Conservation (phyloP, 2,329 filamentous ascomycete genomes). For the Exophiala aquamarina region DNA sequence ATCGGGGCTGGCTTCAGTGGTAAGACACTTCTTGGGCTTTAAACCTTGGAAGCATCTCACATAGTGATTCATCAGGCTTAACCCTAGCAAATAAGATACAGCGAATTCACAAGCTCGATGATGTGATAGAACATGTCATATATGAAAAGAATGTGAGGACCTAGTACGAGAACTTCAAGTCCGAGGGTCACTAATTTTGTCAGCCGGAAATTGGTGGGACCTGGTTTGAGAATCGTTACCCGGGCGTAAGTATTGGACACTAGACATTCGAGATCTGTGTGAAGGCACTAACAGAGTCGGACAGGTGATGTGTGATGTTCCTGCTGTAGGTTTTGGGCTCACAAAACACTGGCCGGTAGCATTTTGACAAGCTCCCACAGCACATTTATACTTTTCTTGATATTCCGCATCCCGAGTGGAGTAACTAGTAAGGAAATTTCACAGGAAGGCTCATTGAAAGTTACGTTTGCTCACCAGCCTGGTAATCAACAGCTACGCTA, state of each 20-base stretch:
- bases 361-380: not conserved
- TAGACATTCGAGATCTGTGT: not conserved
- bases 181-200: conserved; percentile 1
- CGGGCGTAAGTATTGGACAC: conserved; percentile 17
- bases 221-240: conserved; percentile 29
- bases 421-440: conserved; percentile 26
- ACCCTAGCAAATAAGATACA: conserved; percentile 28
- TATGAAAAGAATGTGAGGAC: conserved; percentile 26
- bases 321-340: conserved; percentile 3
- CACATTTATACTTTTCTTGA: conserved; percentile 18
- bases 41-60: too few species aligned
- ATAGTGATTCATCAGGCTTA: too few species aligned
- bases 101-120: conserved; percentile 16
- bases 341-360: not conserved
- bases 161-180: not conserved
- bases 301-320: conserved; percentile 25
- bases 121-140: conserved; percentile 22
- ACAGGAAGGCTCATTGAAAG: not conserved
- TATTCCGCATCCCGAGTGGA: conserved; percentile 43
- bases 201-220: conserved; percentile 29
- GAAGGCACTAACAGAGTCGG: not conserved
- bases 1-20: conserved; percentile 27
- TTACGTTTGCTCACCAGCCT: not conserved
- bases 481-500: conserved; percentile 34
- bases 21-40: too few species aligned